phyloP scores from a whole-genome alignment of 257 asterid species.

The Jasminum sambac region DNA sequence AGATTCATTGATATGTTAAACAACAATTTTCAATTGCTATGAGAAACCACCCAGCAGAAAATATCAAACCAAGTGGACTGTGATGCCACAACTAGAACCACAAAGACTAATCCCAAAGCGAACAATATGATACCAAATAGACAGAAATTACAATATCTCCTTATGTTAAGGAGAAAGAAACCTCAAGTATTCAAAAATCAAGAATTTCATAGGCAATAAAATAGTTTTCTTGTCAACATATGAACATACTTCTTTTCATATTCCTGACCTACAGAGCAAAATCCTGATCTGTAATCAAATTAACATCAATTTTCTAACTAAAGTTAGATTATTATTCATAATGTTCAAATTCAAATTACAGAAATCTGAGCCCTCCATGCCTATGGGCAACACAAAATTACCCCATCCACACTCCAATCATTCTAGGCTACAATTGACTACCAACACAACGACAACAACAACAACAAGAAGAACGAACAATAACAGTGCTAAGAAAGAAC shows the following conservation, averaged over 20 bases:
- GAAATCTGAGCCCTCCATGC: not conserved
- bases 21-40: too few relatives aligned
- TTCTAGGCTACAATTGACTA: not conserved
- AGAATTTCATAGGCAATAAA: not conserved
- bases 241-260: not conserved
- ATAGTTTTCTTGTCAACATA: too few relatives aligned
- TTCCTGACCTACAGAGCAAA: not conserved
- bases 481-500: conserved; percentile 12
- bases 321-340: not conserved
- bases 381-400: too few relatives aligned
- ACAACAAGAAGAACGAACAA: not conserved
- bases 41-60: too few relatives aligned
- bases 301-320: too few relatives aligned
- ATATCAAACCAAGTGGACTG: too few relatives aligned
- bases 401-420: too few relatives aligned
- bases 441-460: not conserved
- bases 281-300: not conserved
- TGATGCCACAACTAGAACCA: too few relatives aligned
- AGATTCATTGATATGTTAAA: too few relatives aligned
- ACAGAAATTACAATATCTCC: not conserved
- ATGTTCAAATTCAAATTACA: not conserved
- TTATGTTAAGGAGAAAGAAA: too few relatives aligned
- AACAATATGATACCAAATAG: not conserved
- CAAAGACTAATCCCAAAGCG: too few relatives aligned
- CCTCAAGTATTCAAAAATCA: not conserved